Base-by-base conservation (phyloP, 306 rosid species). In the Casuarina cunninghamiana region DNA sequence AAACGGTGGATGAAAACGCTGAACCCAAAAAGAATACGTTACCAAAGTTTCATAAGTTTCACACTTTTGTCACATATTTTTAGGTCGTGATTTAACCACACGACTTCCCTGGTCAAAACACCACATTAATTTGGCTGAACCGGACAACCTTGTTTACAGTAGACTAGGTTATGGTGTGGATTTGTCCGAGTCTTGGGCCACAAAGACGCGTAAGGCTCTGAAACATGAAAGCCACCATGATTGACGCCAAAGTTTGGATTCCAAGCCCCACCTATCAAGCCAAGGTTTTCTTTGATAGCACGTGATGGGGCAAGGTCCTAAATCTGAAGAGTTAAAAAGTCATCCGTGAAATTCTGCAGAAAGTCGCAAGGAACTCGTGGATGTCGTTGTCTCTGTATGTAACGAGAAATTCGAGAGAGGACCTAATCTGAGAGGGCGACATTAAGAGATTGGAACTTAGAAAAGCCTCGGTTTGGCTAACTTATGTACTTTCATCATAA, bases 261-360 rank as follows among this genome's bases (percentile, higher is more conserved):
- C 45, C 17, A 6, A 39, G 6, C 21, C 26, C 48, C 70, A 13
- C 32, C 2, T 62, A 62, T 39, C 1, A 37, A 38, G 38, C 15
- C 11, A 37, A 44, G 38, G 6, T 63, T 37, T 32, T 2, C 37
- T 63, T 63, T 38, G 15, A 63, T 0, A 10, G 69, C 42, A 15
- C 16, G 69, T 62, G 69, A 62, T 55, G 1, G 21, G 26, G 65
- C 21, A 19, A 12, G 43, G 69, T 37, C 3, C 69, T 45, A 39
- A 58, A 38, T 63, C 16, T 9, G n/a, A 16, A 13, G 26, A 15
- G 16, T 63, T 57, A 21, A 6, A 62, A 10, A 77, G 72, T 6
- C 50, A 45, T 13, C 42, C 63, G 39, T 74, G 55, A 49, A 81
- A 67, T 32, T 46, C 12, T 73, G 76, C 67, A 7, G 51, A 72